Evolutionary conservation across 129 eudicot species (phyloP).

Genomic region (Flaveria linearis): DNA sequence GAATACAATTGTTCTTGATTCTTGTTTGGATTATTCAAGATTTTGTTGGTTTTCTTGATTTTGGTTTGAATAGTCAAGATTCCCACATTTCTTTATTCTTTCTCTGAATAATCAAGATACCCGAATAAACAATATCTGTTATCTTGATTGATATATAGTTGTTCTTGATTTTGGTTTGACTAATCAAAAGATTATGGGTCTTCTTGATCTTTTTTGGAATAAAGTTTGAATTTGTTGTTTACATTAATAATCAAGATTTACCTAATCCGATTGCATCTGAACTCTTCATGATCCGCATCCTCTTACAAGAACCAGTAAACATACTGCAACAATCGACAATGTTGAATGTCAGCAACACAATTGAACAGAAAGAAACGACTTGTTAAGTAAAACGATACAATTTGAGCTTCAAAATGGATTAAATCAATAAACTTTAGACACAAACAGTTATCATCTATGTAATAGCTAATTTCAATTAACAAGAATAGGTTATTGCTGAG

Average conservation of each 20-base stretch:
- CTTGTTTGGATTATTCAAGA: too few species aligned
- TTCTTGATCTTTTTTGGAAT: too few species aligned
- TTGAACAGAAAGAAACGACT: not conserved
- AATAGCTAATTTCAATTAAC: not conserved
- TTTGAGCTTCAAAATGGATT: not conserved
- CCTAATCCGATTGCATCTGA: constrained; percentile 75
- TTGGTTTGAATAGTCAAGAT: too few species aligned
- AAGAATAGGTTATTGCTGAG: not conserved
- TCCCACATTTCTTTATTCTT: too few species aligned
- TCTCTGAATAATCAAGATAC: too few species aligned
- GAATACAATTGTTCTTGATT: too few species aligned
- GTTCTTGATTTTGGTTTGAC: too few species aligned
- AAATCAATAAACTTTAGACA: not conserved
- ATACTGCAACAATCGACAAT: constrained; percentile 47
- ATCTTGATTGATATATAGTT: too few species aligned
- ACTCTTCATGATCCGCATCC: constrained; percentile 82
- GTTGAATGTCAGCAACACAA: constrained; percentile 20
- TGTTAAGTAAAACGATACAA: constrained; percentile 4
- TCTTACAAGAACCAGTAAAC: constrained; percentile 66
- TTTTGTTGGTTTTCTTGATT: too few species aligned
- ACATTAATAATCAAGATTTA: constrained; percentile 11
- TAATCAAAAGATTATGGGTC: too few species aligned
- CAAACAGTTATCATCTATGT: not conserved
- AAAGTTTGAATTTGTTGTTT: not conserved
- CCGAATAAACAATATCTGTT: too few species aligned